A percentile compares a stretch with the other conserved stretches of the same genome.
Evolutionary conservation across 768 basidiomycete genomes (phyloP).

Genomic region (Piloderma croceum): DNA sequence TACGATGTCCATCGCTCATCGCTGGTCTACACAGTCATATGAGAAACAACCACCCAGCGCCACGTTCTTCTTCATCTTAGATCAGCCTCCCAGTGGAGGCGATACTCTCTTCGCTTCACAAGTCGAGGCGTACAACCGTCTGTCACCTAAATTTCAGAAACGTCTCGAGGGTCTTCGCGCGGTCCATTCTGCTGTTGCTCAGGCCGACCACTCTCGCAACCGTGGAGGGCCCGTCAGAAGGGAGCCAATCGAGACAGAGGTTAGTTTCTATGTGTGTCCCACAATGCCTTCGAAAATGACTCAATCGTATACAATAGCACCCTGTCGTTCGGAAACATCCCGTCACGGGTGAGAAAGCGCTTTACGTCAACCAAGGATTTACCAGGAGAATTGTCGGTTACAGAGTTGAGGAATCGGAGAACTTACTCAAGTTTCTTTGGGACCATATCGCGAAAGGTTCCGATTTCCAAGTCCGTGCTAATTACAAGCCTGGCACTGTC

Average conservation of each 20-base stretch:
- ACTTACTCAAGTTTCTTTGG: slow-evolving; percentile 49
- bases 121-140: slow-evolving; percentile 54
- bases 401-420: slow-evolving; percentile 50
- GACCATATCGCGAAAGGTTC: slow-evolving; percentile 47
- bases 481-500: slow-evolving; percentile 48
- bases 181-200: slow-evolving; percentile 49
- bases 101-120: slow-evolving; percentile 55
- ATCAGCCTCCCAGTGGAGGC: slow-evolving; percentile 38
- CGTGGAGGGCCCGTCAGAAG: slow-evolving; percentile 43
- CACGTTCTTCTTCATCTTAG: slow-evolving; percentile 53
- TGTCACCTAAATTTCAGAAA: slow-evolving; percentile 52
- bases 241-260: slow-evolving; percentile 44
- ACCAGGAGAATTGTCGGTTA: slow-evolving; percentile 50
- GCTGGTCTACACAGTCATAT: too few relatives aligned
- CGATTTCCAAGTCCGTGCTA: slow-evolving; percentile 46
- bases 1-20: too few relatives aligned
- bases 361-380: slow-evolving; percentile 55
- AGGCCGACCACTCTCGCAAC: slow-evolving; percentile 41
- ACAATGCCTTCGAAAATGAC: neutral
- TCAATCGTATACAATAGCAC: slow-evolving; percentile 29
- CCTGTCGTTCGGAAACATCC: slow-evolving; percentile 55
- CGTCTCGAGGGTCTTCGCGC: slow-evolving; percentile 53
- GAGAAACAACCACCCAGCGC: slow-evolving; percentile 51
- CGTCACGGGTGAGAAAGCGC: slow-evolving; percentile 56
- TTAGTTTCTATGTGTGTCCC: slow-evolving; percentile 15